A percentile compares a stretch with the other conserved stretches of the same genome.
These are phyloP conservation scores for Capsicum rhomboideum DNA, from an alignment of 257 asterid genomes.

Conservation along the genomic window DNA sequence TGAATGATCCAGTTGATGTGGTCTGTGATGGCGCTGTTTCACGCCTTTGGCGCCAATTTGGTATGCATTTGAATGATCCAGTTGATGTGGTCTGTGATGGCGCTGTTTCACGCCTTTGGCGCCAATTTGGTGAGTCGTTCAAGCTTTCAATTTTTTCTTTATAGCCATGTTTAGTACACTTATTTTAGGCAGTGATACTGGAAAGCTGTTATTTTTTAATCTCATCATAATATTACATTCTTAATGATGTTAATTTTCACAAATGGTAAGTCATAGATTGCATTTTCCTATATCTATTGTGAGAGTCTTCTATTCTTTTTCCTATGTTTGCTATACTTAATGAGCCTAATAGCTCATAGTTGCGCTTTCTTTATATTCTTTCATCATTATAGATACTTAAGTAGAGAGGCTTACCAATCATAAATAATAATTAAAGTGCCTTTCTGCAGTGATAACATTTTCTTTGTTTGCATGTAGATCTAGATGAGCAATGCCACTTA, in stretches of 20 bases:
- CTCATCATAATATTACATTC: neutral
- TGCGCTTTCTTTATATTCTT: neutral
- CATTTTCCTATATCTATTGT: neutral
- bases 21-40: conserved; percentile 51
- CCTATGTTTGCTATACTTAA: neutral
- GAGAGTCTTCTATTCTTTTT: neutral
- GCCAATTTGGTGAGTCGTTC: conserved; percentile 57
- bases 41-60: conserved; percentile 47
- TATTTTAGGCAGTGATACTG: neutral
- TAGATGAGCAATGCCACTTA: neutral
- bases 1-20: conserved; percentile 63
- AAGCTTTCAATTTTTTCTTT: neutral
- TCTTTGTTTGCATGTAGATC: neutral
- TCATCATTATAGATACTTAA: neutral
- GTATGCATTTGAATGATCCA: too few species aligned
- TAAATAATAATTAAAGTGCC: neutral
- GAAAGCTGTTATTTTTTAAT: neutral
- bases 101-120: too few species aligned
- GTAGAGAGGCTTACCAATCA: neutral
- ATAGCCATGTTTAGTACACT: neutral
- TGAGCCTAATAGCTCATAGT: neutral
- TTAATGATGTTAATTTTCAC: neutral
- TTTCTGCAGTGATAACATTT: neutral
- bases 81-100: too few species aligned
- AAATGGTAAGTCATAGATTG: neutral